Base-by-base conservation (phyloP, 163 green algal species). In the Scenedesmus sp. region DNA sequence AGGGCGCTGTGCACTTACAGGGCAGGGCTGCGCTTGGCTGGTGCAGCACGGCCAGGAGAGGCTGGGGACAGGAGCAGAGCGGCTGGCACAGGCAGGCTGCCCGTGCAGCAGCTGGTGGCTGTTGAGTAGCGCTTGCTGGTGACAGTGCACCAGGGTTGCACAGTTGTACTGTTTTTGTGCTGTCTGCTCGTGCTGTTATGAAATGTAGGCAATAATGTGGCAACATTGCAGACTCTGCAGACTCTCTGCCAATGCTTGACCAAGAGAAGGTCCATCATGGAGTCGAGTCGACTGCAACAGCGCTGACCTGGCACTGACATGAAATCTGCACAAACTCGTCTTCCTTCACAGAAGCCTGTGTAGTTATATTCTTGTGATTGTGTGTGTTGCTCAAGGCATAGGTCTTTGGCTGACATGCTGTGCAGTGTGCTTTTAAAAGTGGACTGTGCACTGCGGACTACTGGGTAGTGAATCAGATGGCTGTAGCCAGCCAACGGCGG, bases 1-100 rank as follows among this genome's bases (percentile, higher is more conserved):
- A 23, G 84, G n/a, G 62, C 64, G 3, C 34, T 89, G 84, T 89
- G 84, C 16, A 89, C 84, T 10, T 89, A 89, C 26, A 79, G 34
- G 84, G 26, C 16, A 23, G 84, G 84, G 9, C 74, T 89, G 34
- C 62, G 64, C 13, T 34, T 89, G n/a, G 84, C 59, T 52, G 59
- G 57, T 7, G 84, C 83, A 74, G 83, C 56, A 56, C 57, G 82
- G 18, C 18, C 52, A 52, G 82, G 82, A 60, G 59, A 59, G 83
- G 6, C 23, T 79, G 20, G 70, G n/a, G 23, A 23, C 62, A 79
- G 5, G 70, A 13, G 70, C 23, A 79, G 70, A 7, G 5, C 46
- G 46, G 70, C 23, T 23, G 23, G 23, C 70, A 26, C 66, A 26
- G 66, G 66, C 66, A 79, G 70, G 70, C 20, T 52, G 70, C 70